A percentile compares a stretch with the other conserved stretches of the same genome.
These are phyloP conservation scores for Reutealis trisperma DNA, from an alignment of 345 rosid genomes.

Conservation along the genomic window DNA sequence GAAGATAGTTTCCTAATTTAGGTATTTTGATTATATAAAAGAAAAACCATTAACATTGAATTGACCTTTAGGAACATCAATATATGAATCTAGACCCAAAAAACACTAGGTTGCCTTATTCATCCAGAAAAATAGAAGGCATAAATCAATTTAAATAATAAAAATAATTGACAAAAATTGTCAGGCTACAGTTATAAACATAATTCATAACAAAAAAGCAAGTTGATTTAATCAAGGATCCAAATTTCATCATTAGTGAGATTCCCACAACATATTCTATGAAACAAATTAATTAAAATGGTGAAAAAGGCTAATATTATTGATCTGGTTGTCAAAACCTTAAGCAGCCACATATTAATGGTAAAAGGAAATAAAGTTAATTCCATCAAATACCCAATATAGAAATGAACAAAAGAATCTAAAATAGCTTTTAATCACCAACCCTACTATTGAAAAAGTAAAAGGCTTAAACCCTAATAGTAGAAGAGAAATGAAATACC, in stretches of 20 bases:
- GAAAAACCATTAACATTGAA: too few species aligned
- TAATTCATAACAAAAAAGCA: background rate
- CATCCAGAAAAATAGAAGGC: slow-evolving; percentile 18
- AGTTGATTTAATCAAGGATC: background rate
- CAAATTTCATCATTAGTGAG: background rate
- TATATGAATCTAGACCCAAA: slow-evolving; percentile 99
- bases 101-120: slow-evolving; percentile 78
- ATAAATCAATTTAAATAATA: background rate
- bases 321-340: too few species aligned
- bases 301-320: too few species aligned
- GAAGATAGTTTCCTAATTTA: too few species aligned
- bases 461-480: background rate
- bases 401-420: background rate
- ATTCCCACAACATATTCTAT: too few species aligned
- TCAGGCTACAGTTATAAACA: background rate
- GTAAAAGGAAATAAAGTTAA: too few species aligned
- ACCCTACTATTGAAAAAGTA: too few species aligned
- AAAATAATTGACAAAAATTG: background rate
- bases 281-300: too few species aligned
- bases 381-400: too few species aligned
- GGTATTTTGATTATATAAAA: too few species aligned
- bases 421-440: background rate
- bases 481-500: slow-evolving; percentile 42
- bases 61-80: slow-evolving; percentile 95
- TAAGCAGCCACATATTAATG: too few species aligned